Evolutionary conservation across 2,329 filamentous ascomycete species (phyloP), one percentile per base, ranked within the genome.

Genomic region (Ophiocordyceps camponoti-floridani): DNA sequence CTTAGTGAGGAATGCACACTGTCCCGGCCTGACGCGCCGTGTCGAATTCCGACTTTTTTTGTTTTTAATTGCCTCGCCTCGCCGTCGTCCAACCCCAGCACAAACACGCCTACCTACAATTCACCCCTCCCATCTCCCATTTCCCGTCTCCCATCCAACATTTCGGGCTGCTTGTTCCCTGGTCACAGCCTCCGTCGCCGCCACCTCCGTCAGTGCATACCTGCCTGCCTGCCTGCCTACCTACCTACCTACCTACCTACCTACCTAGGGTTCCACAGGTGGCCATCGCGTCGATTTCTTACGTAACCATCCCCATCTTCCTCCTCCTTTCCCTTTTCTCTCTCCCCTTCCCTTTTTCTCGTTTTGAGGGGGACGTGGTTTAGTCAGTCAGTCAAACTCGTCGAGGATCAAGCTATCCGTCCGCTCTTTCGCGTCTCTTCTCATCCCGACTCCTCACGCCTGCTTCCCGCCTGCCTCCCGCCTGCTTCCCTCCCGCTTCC

Each of bases 351-450:
- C 18, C 10, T 16, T 16, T 37, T 16, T 10, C 35, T 16, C 35
- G 35, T 38, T 38, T 18, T 38, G 35, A 38, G 35, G 35, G 35
- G n/a, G 35, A 6, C 35, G n/a, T 38, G 35, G 35, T 38, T 38
- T 38, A 16, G 35, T 38, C 18, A 38, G 35, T 38, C 35, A 56
- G 54, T 44, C 46, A 26, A 47, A 46, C 38, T 51, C 55, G 52
- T 52, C 45, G 13, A 46, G 54, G 54, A 58, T 56, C 56, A 53
- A 52, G 53, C 51, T 54, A 58, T 62, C 59, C 57, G 59, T 61
- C 59, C 60, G 49, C 56, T 63, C 61, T 58, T 62, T 63, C 59
- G 57, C 59, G 56, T 56, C 53, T 56, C 54, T 54, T 48, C 35
- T 23, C 23, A 23, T 23, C 14, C 43, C 26, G 11, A 19, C n/a